A percentile compares a stretch with the other conserved stretches of the same genome.
Conservation (phyloP, 2,329 filamentous ascomycete species). For the Aspergillus uvarum region DNA sequence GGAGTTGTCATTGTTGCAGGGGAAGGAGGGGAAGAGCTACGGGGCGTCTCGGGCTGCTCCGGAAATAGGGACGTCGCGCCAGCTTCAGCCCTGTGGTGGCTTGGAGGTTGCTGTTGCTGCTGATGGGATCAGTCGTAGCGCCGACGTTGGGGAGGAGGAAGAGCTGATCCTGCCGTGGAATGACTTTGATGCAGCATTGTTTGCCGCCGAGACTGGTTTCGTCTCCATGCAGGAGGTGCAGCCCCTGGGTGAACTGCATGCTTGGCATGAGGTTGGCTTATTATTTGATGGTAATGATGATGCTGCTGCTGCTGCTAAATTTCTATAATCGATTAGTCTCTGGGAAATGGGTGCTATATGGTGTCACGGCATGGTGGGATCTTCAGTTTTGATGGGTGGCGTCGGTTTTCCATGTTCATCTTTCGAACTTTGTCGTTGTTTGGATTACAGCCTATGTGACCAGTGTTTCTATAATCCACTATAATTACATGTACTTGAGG, state of each 20-base stretch:
- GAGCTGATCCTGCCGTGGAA: conserved; percentile 28
- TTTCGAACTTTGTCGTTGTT: background rate
- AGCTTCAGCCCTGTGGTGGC: background rate
- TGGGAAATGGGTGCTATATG: background rate
- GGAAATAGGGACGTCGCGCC: background rate
- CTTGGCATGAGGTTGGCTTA: background rate
- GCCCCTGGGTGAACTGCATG: conserved; percentile 9
- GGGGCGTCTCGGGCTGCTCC: background rate
- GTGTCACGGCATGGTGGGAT: background rate
- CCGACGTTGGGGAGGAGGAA: background rate
- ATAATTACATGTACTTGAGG: no score
- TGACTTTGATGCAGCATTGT: conserved; percentile 36
- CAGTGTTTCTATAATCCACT: no score
- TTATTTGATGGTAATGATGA: background rate
- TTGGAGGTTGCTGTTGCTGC: background rate
- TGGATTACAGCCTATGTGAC: background rate
- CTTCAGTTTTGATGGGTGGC: background rate
- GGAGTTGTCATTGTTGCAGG: background rate
- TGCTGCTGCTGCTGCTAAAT: background rate
- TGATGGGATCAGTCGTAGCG: background rate
- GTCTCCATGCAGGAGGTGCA: conserved; percentile 6
- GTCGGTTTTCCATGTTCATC: background rate
- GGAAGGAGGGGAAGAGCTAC: background rate
- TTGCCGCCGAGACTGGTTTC: conserved; percentile 29
- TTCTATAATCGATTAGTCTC: background rate